A percentile compares a stretch with the other conserved stretches of the same genome.
phyloP scores from a whole-genome alignment of 2,329 filamentous ascomycete species.

The Verticillium longisporum region DNA sequence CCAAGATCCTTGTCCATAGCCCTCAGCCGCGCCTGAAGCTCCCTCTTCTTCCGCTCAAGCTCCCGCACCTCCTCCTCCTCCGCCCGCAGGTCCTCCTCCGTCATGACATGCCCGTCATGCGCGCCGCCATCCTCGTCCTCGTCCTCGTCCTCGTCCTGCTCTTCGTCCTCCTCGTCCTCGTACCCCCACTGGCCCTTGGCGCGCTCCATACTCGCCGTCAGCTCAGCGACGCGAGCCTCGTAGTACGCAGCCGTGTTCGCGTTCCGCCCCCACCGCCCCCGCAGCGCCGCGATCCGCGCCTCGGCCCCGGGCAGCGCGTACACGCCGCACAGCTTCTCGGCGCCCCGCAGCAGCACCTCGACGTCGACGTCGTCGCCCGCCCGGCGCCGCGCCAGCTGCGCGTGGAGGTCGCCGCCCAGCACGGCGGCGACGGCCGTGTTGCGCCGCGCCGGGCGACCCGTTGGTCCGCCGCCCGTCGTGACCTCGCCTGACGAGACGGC shows the following conservation, averaged over 20 bases:
- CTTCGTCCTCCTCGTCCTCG: slow-evolving; percentile 46
- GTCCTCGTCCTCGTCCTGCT: slow-evolving; percentile 40
- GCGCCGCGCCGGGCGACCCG: slow-evolving; percentile 43
- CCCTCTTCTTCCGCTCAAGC: slow-evolving; percentile 49
- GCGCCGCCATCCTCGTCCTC: too few relatives aligned
- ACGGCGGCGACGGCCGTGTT: slow-evolving; percentile 88
- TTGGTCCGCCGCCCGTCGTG: slow-evolving; percentile 35
- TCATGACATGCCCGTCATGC: slow-evolving; percentile 40
- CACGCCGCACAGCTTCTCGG: slow-evolving; percentile 83
- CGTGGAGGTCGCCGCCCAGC: slow-evolving; percentile 78
- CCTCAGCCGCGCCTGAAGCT: slow-evolving; percentile 44
- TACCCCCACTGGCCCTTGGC: slow-evolving; percentile 57
- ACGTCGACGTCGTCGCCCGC: slow-evolving; percentile 70
- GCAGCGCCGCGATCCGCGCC: slow-evolving; percentile 67
- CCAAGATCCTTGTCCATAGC: slow-evolving; percentile 51
- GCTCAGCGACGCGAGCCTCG: slow-evolving; percentile 71
- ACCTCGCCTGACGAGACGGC: slow-evolving; percentile 58
- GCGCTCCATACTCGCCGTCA: slow-evolving; percentile 63
- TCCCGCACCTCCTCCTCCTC: slow-evolving; percentile 62
- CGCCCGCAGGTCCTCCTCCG: slow-evolving; percentile 59
- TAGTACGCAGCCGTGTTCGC: slow-evolving; percentile 71
- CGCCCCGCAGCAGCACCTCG: slow-evolving; percentile 74
- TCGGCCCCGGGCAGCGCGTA: slow-evolving; percentile 76
- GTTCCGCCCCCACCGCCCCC: slow-evolving; percentile 65
- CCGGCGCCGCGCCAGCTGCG: slow-evolving; percentile 56